Evolutionary conservation across 2,329 filamentous ascomycete species (phyloP).

Genomic region (Sphaerulina vaccinii): DNA sequence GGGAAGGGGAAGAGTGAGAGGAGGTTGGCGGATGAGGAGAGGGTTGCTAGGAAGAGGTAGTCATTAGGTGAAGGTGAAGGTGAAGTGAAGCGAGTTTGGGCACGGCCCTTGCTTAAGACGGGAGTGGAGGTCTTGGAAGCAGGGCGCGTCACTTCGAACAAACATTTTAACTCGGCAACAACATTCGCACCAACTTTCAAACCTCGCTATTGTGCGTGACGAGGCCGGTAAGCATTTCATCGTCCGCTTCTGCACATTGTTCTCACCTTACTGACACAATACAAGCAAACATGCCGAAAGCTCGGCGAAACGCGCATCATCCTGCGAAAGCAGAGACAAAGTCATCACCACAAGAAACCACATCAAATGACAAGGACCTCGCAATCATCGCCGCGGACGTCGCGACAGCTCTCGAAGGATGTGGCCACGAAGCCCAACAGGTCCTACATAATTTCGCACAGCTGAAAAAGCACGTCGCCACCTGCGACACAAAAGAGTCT

Average conservation of each 20-base stretch:
- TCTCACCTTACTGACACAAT: too few relatives aligned
- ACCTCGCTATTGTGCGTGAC: too few relatives aligned
- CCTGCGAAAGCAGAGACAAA: too few relatives aligned
- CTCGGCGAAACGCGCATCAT: too few relatives aligned
- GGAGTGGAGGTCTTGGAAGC: too few relatives aligned
- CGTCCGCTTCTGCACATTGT: too few relatives aligned
- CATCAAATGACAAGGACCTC: neutral
- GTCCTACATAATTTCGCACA: neutral
- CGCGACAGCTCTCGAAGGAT: neutral
- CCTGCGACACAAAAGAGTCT: neutral
- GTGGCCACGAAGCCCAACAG: neutral
- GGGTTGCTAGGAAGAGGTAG: conserved; percentile 16
- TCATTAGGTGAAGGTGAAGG: neutral
- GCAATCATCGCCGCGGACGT: neutral
- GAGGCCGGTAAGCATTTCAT: too few relatives aligned
- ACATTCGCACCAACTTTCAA: too few relatives aligned
- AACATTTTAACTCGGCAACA: too few relatives aligned
- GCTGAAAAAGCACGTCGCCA: neutral
- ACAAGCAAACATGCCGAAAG: too few relatives aligned
- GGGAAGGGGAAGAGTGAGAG: conserved; percentile 23
- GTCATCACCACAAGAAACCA: neutral
- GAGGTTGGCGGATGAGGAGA: conserved; percentile 21
- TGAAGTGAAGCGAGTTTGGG: neutral
- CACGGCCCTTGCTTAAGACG: neutral
- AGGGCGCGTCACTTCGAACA: too few relatives aligned